Percentiles rank a stretch among this genome's conserved stretches.
Conservation (phyloP, 1,139 yeast genomes). For the Suhomyces bolitotheri region DNA sequence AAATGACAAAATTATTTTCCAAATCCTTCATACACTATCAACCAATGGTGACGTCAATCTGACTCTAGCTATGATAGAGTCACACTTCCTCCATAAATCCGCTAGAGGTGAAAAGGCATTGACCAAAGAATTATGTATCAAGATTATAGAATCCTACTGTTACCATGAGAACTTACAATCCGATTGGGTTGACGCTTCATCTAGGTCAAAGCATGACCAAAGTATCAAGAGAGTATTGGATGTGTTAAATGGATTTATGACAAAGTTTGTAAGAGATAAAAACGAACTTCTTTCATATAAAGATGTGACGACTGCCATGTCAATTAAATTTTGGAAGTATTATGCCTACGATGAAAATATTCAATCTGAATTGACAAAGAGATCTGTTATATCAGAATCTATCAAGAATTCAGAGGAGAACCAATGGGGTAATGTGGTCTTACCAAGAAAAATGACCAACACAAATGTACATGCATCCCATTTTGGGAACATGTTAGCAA, state of each 20-base stretch:
- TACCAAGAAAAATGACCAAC: conserved; percentile 25
- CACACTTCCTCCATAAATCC: conserved; percentile 36
- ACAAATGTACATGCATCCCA: conserved; percentile 24
- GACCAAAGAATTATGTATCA: conserved; percentile 34
- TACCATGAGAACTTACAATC: conserved; percentile 19
- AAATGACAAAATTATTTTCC: conserved; percentile 16
- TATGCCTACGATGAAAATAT: conserved; percentile 27
- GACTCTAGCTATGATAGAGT: conserved; percentile 38
- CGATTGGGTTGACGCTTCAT: conserved; percentile 13
- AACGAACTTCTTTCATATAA: conserved; percentile 22
- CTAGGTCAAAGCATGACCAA: conserved; percentile 20
- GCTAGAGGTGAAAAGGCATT: conserved; percentile 36
- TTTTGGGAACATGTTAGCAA: conserved; percentile 37
- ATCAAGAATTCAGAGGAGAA: conserved; percentile 18
- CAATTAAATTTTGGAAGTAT: conserved; percentile 31
- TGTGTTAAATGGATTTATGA: conserved; percentile 31
- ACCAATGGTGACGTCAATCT: conserved; percentile 41
- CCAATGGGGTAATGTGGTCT: conserved; percentile 12
- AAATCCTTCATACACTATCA: conserved; percentile 35
- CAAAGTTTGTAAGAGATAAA: conserved; percentile 15
- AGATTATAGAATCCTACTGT: conserved; percentile 42
- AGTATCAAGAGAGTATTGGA: conserved; percentile 34
- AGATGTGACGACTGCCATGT: conserved; percentile 35
- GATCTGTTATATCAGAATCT: conserved; percentile 15
- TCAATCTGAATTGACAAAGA: conserved; percentile 14